These are phyloP conservation scores for Rhynchospora breviuscula DNA, from an alignment of 176 grass and related monocot genomes.

Conservation along the genomic window DNA sequence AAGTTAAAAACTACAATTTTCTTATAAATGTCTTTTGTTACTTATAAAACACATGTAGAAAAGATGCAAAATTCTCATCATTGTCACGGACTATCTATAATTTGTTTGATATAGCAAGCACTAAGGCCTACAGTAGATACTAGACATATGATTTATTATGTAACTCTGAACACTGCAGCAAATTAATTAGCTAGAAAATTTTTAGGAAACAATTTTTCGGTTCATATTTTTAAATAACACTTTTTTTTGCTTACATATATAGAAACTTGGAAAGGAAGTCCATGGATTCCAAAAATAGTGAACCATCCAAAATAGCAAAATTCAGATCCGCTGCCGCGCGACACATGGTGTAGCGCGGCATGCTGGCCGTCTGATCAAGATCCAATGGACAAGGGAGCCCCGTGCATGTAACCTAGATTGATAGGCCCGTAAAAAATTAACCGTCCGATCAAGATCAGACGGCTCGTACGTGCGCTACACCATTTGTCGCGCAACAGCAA, in stretches of 20 bases:
- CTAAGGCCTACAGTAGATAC: neutral
- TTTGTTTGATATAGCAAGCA: neutral
- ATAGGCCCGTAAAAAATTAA: no score
- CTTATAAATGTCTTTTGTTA: neutral
- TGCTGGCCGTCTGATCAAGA: no score
- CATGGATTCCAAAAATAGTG: no score
- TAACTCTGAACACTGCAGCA: neutral
- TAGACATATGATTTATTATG: neutral
- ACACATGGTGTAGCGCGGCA: no score
- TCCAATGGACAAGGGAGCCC: no score
- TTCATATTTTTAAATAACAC: neutral
- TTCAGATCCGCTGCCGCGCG: no score
- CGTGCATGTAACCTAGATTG: no score
- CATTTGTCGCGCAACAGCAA: no score
- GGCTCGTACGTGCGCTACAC: no score
- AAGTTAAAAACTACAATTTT: neutral
- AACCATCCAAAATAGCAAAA: no score
- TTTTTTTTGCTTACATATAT: neutral
- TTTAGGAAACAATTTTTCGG: neutral
- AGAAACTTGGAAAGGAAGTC: no score
- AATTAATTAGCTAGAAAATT: neutral
- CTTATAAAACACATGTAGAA: neutral
- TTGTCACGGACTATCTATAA: neutral
- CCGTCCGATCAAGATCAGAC: no score
- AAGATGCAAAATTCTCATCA: neutral